Evolutionary conservation across 2,329 filamentous ascomycete genomes (phyloP).

Genomic region (Ambrosiella beaveri): DNA sequence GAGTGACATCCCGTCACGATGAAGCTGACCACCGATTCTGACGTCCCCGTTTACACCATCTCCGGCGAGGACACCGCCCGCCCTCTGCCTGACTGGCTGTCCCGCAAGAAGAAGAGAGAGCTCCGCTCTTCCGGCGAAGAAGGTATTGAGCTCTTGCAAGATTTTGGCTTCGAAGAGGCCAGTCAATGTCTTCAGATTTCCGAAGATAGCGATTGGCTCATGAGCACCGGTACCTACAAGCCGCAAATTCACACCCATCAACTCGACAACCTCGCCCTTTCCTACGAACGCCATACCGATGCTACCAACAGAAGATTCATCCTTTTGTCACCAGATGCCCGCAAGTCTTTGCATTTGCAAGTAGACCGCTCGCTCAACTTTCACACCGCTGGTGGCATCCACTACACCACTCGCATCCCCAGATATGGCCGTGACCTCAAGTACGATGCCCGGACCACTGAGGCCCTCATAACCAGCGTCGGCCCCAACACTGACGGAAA

Average conservation of each 20-base stretch:
- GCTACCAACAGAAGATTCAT: constrained; percentile 83
- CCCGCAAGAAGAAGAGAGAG: constrained; percentile 72
- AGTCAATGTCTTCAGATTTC: constrained; percentile 78
- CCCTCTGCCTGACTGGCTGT: constrained; percentile 88
- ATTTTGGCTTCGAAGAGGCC: constrained; percentile 95
- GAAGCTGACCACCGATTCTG: constrained; percentile 69
- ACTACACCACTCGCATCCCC: constrained; percentile 78
- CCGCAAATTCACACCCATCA: constrained; percentile 88
- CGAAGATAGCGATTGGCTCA: constrained; percentile 92
- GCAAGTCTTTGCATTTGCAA: constrained; percentile 87
- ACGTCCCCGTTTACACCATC: constrained; percentile 85
- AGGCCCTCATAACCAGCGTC: constrained; percentile 73
- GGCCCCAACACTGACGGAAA: constrained; percentile 71
- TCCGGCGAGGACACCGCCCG: constrained; percentile 77
- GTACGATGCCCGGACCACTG: constrained; percentile 67
- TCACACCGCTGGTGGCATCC: constrained; percentile 73
- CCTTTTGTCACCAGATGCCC: constrained; percentile 76
- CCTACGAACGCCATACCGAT: constrained; percentile 80
- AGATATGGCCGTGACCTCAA: constrained; percentile 80
- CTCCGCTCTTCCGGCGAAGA: constrained; percentile 87
- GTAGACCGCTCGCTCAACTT: constrained; percentile 83
- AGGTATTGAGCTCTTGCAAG: constrained; percentile 84
- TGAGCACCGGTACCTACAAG: constrained; percentile 71
- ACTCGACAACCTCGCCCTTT: constrained; percentile 81
- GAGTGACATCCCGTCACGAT: constrained; percentile 26